Conservation (phyloP, 164 flowering plant species). For the Taxillus chinensis region DNA sequence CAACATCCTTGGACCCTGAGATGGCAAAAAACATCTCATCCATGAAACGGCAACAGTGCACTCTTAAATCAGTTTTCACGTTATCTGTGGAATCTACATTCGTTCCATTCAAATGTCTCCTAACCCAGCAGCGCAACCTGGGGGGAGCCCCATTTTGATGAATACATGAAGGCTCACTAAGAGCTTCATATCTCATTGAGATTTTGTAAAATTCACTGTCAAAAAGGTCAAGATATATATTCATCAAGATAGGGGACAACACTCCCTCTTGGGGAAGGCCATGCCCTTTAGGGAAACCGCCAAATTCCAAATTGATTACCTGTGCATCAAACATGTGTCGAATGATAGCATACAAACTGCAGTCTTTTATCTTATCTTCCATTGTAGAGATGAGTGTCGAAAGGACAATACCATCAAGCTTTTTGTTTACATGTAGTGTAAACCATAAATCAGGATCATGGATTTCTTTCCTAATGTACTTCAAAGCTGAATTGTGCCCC, state of each 20-base stretch:
- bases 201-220: slow-evolving; percentile 56
- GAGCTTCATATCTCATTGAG: slow-evolving; percentile 74
- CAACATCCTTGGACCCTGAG: slow-evolving; percentile 54
- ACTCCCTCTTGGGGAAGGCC: slow-evolving; percentile 97
- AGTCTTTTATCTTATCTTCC: slow-evolving; percentile 69
- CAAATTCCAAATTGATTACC: slow-evolving; percentile 83
- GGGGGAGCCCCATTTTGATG: slow-evolving; percentile 27
- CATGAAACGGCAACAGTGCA: slow-evolving; percentile 72
- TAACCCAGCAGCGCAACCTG: slow-evolving; percentile 69
- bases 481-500: slow-evolving; percentile 55
- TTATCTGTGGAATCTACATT: slow-evolving; percentile 2
- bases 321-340: slow-evolving; percentile 50
- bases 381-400: slow-evolving; percentile 45
- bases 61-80: slow-evolving; percentile 24
- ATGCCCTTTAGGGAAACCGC: slow-evolving; percentile 85
- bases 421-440: slow-evolving; percentile 40
- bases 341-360: slow-evolving; percentile 32
- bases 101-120: slow-evolving; percentile 51
- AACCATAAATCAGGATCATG: slow-evolving; percentile 71
- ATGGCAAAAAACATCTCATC: slow-evolving; percentile 77
- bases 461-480: slow-evolving; percentile 63
- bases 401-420: slow-evolving; percentile 38
- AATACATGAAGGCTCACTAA: slow-evolving; percentile 11
- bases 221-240: slow-evolving; percentile 73
- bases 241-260: slow-evolving; percentile 75